Base-by-base conservation (phyloP, 495 filamentous ascomycete species). In the Talaromyces stipitatus region DNA sequence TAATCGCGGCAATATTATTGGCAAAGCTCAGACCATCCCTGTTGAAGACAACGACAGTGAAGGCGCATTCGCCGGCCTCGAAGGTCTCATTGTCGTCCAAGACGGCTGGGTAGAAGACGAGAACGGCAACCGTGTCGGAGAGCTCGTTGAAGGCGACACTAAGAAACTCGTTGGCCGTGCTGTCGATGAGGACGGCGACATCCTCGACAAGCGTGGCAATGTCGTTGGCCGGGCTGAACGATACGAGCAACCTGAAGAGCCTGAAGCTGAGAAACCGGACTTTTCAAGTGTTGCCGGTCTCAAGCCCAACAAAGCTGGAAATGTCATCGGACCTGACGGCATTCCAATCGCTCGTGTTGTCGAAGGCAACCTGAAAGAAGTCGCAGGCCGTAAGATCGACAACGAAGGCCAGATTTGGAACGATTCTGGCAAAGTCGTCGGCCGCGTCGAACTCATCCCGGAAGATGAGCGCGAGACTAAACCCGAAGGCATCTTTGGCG, bases 281-380 rank as follows among this genome's bases (percentile, higher is more conserved):
- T 75, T 87, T 23, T 87, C 86, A 0, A 69, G 78, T 24, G 72
- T 94, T 12, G 24, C 26, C 28, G 79, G 78, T 60, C 80, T 78
- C 67, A 80, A 75, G 33, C 79, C 89, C 63, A 90, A 89, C 78
- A 91, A 91, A 72, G 66, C 78, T 36, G 87, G 87, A 60, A 85
- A 87, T 54, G 81, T 90, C 53, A 79, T 88, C 33, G 79, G 82
- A 43, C 73, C 78, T 11, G 78, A 85, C 23, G 85, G 84, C 29
- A 78, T 86, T 12, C 69, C 85, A 3, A 79, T 88, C 63, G 86
- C 78, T 23, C 79, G 78, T 45, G 71, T 90, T 2, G 70, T 80
- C 18, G 74, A 84, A 57, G 86, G 86, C 33, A 78, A 82, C 26
- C 61, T 82, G 18, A 78, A 82, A 66, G 72, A 84, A 43, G 77